phyloP scores from a whole-genome alignment of 352 stramenopile genomes.

The Phytophthora syringae region DNA sequence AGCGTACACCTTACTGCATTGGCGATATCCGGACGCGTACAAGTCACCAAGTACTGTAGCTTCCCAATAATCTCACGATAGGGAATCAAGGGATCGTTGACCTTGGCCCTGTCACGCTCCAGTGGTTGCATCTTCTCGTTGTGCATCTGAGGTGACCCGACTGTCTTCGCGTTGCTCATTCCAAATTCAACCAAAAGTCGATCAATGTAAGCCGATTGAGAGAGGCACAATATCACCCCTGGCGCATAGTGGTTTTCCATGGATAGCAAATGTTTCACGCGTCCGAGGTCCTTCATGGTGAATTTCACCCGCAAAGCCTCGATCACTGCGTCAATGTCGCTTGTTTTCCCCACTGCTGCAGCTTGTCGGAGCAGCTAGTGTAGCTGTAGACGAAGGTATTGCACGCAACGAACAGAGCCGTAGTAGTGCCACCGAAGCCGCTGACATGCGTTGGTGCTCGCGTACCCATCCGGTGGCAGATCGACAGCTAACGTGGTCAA shows the following conservation, averaged over 20 bases:
- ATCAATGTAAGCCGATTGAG: not conserved
- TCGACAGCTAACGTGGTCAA: too few relatives aligned
- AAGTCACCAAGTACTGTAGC: not conserved
- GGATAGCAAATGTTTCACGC: not conserved
- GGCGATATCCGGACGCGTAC: not conserved
- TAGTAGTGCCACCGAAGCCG: too few relatives aligned
- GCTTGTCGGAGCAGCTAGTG: too few relatives aligned
- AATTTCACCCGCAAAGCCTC: not conserved
- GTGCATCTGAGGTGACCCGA: not conserved
- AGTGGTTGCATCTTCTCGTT: not conserved
- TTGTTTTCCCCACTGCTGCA: not conserved
- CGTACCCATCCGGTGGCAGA: too few relatives aligned
- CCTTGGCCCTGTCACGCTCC: too few relatives aligned
- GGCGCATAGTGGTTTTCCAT: conserved; percentile 9
- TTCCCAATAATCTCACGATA: not conserved
- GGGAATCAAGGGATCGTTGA: not conserved
- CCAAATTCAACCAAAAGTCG: not conserved
- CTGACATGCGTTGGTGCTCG: too few relatives aligned
- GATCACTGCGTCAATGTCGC: conserved; percentile 2
- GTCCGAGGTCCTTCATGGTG: conserved; percentile 5
- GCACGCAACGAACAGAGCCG: too few relatives aligned
- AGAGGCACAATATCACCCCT: not conserved
- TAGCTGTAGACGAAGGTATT: too few relatives aligned
- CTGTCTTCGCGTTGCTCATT: not conserved
- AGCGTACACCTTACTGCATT: not conserved